Percentiles rank a stretch among this genome's conserved stretches.
These are phyloP conservation scores for Petunia hybrid DNA, from an alignment of 305 asterid genomes.

Conservation along the genomic window DNA sequence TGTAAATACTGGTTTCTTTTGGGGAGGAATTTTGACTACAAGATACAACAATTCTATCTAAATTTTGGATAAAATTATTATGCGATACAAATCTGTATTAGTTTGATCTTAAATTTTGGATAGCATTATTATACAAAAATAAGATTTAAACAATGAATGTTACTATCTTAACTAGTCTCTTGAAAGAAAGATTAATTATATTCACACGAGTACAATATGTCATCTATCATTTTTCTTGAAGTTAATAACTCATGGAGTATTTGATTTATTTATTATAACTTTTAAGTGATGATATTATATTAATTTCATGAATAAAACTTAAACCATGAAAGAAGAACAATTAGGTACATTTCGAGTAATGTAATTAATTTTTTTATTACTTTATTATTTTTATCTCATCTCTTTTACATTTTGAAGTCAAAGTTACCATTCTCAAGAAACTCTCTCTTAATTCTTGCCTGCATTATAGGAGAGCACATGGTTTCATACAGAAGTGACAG, in stretches of 20 bases:
- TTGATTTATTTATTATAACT: neutral
- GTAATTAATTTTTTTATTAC: neutral
- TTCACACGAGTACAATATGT: neutral
- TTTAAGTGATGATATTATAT: neutral
- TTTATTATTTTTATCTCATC: neutral
- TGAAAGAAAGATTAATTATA: too few relatives aligned
- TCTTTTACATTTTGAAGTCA: neutral
- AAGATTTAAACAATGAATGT: too few relatives aligned
- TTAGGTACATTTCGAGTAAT: neutral
- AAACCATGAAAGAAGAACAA: neutral
- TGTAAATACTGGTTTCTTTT: too few relatives aligned
- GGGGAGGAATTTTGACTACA: too few relatives aligned
- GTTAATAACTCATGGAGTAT: neutral
- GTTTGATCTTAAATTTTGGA: too few relatives aligned
- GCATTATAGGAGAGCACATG: conserved; percentile 4
- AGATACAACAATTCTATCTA: too few relatives aligned
- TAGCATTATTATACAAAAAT: too few relatives aligned
- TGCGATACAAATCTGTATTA: too few relatives aligned
- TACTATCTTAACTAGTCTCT: too few relatives aligned
- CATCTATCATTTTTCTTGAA: neutral
- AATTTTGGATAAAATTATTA: too few relatives aligned
- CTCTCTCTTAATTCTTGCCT: neutral
- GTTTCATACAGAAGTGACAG: neutral
- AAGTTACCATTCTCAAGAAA: conserved; percentile 4
- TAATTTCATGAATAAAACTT: neutral